Evolutionary conservation across 129 eudicot genomes (phyloP).

Genomic region (Chrysanthemum makinoi): DNA sequence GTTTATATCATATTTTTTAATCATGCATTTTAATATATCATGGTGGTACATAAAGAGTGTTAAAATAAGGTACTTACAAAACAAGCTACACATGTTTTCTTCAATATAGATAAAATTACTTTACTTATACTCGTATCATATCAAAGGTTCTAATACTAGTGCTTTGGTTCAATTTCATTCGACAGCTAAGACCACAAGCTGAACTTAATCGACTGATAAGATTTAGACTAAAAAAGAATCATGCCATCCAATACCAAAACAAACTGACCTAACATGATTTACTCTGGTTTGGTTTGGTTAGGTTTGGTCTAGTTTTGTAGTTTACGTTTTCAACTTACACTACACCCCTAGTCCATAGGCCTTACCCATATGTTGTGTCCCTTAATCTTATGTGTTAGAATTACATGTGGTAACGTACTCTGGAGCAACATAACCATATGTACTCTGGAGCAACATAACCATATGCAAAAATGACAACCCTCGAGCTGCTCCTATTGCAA

Average conservation of each 20-base stretch:
- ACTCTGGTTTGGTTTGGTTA: not conserved
- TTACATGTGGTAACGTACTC: no score
- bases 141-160: not conserved
- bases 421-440: no score
- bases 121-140: no score
- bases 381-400: slow-evolving; percentile 3
- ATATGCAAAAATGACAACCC: slow-evolving; percentile 79
- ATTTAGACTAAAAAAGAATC: not conserved
- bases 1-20: not conserved
- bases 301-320: not conserved
- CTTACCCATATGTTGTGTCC: not conserved
- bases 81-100: no score
- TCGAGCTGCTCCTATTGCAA: slow-evolving; percentile 83
- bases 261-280: not conserved
- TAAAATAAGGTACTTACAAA: no score
- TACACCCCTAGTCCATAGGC: not conserved
- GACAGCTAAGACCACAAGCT: not conserved
- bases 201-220: not conserved
- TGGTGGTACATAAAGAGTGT: no score
- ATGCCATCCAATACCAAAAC: not conserved
- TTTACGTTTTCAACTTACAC: not conserved
- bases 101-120: no score
- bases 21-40: not conserved
- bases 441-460: no score
- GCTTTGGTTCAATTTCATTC: no score